These are phyloP conservation scores for Gentiana dahurica DNA, from an alignment of 257 asterid species.

Conservation along the genomic window DNA sequence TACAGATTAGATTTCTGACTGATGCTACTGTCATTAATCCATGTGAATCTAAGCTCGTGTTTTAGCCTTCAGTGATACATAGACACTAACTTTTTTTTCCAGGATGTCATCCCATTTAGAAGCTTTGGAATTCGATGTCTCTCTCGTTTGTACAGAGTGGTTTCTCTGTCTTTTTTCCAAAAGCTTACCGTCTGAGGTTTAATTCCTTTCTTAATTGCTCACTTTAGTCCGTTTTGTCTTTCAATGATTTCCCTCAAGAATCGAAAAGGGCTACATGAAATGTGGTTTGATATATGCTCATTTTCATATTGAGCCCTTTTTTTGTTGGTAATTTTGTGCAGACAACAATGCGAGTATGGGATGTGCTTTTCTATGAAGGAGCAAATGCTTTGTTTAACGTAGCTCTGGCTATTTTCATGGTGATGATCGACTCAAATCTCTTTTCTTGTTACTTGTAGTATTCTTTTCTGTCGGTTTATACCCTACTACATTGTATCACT, in stretches of 20 bases:
- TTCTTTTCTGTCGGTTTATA: neutral
- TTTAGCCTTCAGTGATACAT: no score
- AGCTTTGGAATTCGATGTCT: conserved; percentile 85
- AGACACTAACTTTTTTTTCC: conserved; percentile 8
- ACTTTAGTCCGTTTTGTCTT: no score
- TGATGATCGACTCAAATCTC: conserved; percentile 3
- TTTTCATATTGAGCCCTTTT: no score
- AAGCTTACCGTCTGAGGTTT: conserved; percentile 97
- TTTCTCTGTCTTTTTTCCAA: conserved; percentile 88
- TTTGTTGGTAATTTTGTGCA: conserved; percentile 20
- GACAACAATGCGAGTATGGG: conserved; percentile 97
- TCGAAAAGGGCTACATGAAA: no score
- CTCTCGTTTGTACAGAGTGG: conserved; percentile 99
- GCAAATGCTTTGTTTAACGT: conserved; percentile 74
- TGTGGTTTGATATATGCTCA: no score
- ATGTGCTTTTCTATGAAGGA: conserved; percentile 95
- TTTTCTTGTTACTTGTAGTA: neutral
- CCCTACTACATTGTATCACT: no score
- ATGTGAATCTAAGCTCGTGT: no score
- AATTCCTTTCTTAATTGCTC: neutral
- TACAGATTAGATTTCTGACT: neutral
- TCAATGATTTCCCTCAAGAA: no score
- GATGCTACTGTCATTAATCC: no score
- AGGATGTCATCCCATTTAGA: conserved; percentile 88
- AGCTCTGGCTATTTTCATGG: conserved; percentile 92